Percentiles rank a stretch among this genome's conserved stretches.
These are phyloP conservation scores for Kluyveromyces aestuarii DNA, from an alignment of 805 yeast species.

Conservation along the genomic window DNA sequence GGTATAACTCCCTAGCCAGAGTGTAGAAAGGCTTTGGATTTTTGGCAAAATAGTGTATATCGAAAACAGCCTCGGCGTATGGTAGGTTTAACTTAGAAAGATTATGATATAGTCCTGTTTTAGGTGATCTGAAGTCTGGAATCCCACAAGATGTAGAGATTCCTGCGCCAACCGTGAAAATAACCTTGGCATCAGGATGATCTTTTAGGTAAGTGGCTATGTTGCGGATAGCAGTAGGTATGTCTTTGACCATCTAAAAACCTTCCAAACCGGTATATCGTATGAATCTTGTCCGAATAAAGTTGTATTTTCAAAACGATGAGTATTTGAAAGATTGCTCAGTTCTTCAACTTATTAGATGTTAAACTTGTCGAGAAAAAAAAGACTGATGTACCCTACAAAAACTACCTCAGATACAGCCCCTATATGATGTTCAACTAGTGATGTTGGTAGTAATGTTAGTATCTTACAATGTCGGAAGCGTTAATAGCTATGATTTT, in stretches of 20 bases:
- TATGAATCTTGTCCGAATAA: no score
- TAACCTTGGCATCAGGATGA: slow-evolving; percentile 33
- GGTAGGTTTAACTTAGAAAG: slow-evolving; percentile 67
- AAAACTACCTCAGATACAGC: no score
- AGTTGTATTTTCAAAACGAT: no score
- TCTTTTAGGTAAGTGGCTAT: slow-evolving; percentile 10
- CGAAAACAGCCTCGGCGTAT: slow-evolving; percentile 93
- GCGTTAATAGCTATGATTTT: no score
- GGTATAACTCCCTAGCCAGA: slow-evolving; percentile 76
- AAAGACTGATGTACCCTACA: no score
- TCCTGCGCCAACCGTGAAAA: slow-evolving; percentile 86
- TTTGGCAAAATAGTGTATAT: slow-evolving; percentile 67
- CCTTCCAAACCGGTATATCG: no score
- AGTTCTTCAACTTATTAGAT: no score
- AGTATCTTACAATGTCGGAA: no score
- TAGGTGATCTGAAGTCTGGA: slow-evolving; percentile 90
- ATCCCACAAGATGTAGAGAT: slow-evolving; percentile 89
- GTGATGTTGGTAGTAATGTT: no score
- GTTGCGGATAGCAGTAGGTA: slow-evolving; percentile 5
- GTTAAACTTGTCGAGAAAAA: no score
- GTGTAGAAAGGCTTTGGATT: slow-evolving; percentile 80
- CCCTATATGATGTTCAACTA: no score
- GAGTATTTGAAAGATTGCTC: no score
- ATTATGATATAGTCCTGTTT: slow-evolving; percentile 81
- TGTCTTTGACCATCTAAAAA: background rate